Percentiles rank a stretch among this genome's conserved stretches.
phyloP scores from a whole-genome alignment of 2,329 filamentous ascomycete species.

The Paecilomyces fulvus region DNA sequence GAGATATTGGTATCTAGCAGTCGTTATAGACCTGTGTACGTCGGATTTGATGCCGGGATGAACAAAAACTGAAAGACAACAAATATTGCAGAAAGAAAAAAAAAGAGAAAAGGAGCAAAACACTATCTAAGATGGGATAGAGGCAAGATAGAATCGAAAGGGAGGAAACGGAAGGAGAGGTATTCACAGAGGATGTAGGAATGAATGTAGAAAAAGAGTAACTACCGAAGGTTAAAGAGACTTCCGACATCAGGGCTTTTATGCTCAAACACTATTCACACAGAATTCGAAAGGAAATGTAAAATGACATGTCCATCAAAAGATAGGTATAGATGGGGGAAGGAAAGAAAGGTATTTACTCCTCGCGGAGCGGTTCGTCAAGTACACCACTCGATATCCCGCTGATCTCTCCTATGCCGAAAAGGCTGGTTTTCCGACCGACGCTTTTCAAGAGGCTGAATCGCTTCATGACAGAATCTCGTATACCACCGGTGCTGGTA shows the following conservation, averaged over 20 bases:
- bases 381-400: slow-evolving; percentile 10
- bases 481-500: slow-evolving; percentile 24
- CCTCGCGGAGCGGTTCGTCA: slow-evolving; percentile 23
- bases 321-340: background rate
- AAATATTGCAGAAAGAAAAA: background rate
- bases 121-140: slow-evolving; percentile 4
- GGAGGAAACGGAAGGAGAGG: slow-evolving; percentile 6
- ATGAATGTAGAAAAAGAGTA: slow-evolving; percentile 6
- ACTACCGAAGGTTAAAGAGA: slow-evolving; percentile 5
- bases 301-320: background rate
- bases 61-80: background rate
- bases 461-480: slow-evolving; percentile 64
- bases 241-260: background rate
- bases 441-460: slow-evolving; percentile 66
- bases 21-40: background rate
- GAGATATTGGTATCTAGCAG: slow-evolving; percentile 1
- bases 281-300: slow-evolving; percentile 2
- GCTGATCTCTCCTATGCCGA: slow-evolving; percentile 32
- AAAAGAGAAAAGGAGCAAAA: background rate
- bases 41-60: background rate
- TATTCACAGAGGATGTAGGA: slow-evolving; percentile 3
- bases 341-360: slow-evolving; percentile 16
- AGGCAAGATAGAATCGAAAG: slow-evolving; percentile 7
- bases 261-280: slow-evolving; percentile 15
- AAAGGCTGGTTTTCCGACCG: slow-evolving; percentile 59